Evolutionary conservation across 106 monocot species (phyloP), one percentile per base, ranked within the genome.

Genomic region (Amphibolis antarctica): DNA sequence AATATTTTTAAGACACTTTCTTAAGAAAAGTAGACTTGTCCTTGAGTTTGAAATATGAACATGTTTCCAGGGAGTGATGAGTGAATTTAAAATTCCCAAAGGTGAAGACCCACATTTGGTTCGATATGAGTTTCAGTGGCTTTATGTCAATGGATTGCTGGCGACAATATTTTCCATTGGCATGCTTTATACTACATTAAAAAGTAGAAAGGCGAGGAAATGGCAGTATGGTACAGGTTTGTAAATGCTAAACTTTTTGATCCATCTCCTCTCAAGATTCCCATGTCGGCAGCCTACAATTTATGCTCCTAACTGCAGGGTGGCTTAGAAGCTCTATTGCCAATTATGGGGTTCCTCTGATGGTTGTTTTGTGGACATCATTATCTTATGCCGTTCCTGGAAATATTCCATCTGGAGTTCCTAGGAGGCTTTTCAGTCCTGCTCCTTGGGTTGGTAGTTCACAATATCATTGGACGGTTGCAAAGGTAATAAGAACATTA

Each of bases 91-190:
- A 54, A 72, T 82, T 67, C 87, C 92, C 1, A 10, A 78, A 60
- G 80, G 84, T 67, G 87, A 87, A 53, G 74, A 92, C 42, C 72
- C 70, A 47, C 80, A 69, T 29, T 70, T 75, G 44, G 13, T 70
- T 14, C 67, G 80, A 45, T 92, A 80, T 20, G 21, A 53, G 27
- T 71, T 70, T 50, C 64, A 84, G 46, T 92, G 92, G 92, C 78
- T 84, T 57, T 92, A 84, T 45, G 66, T 77, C 27, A 92, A 92
- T 68, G 92, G 92, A 19, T 84, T 92, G 92, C 87, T 92, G 75
- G 92, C 87, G 28, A 26, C 87, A 10, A 82, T 92, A 49, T 71
- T 92, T 5, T 92, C 92, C 27, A 84, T 92, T 71, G 92, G 92
- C 15, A 81, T 92, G 66, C 67, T 92, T 3, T 48, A 84, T 11